Base-by-base conservation (phyloP, 345 rosid genomes). In the Citrus hindsii region DNA sequence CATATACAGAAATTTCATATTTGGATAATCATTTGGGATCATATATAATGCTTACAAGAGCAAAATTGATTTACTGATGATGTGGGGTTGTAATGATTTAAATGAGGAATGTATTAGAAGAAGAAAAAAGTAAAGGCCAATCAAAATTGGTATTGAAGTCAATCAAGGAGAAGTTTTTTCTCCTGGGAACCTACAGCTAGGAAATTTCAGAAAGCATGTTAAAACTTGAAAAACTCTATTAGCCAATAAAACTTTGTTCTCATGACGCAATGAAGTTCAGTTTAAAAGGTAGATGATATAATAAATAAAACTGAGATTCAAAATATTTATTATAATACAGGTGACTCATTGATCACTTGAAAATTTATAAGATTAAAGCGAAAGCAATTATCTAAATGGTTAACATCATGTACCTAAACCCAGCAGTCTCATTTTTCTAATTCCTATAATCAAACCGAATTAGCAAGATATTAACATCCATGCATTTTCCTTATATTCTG, bases 271-370 rank as follows among this genome's bases (percentile, higher is more conserved):
- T 72, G 73, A 46, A 81, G 66, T 79, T 77, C 79, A 77, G 84
- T 88, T 81, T 76, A 84, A 84, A 86, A 84, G 84, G 62, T 65
- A 78, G 73, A 71, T 56, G 71, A 82, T 67, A 78, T 72, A 66
- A 67, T 72, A 66, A 70, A 59, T 37, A 79, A 80, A 33, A 33
- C n/a, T 53, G 27, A 56, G 80, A 72, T 84, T 64, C 46, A 13
- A 74, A 62, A 37, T 55, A 78, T 56, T 56, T 63, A 27, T 61
- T 79, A 63, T 74, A 74, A 78, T 56, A 74, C 30, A 9, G 76
- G 73, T 88, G 88, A 88, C 80, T 84, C 77, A 73, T 70, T 38
- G 1, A 64, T 83, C 90, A 88, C 87, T 82, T 73, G 14, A 22
- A 12, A 69, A 42, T 5, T 67, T 64, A 59, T 67, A 30, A 77